These are phyloP conservation scores for Scalesia atractyloides DNA, from an alignment of 129 eudicot genomes.

Conservation along the genomic window DNA sequence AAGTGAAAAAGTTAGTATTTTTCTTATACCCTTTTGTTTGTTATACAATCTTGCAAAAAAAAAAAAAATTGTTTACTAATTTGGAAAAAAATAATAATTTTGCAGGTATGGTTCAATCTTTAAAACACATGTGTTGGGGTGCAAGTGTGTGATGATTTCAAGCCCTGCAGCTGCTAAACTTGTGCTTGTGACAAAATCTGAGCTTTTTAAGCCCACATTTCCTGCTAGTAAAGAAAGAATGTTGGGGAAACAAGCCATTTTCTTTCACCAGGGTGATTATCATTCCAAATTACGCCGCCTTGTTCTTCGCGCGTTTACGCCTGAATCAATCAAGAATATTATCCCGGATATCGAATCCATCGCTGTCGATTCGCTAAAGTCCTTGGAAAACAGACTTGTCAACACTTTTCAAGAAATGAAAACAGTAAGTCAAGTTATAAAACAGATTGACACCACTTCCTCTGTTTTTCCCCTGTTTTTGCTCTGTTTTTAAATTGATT, in stretches of 20 bases:
- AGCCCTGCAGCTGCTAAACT: conserved; percentile 88
- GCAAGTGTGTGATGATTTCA: conserved; percentile 90
- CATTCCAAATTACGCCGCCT: conserved; percentile 75
- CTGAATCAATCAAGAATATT: conserved; percentile 65
- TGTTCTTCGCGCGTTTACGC: conserved; percentile 90
- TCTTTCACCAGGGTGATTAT: conserved; percentile 92
- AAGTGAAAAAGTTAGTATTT: conserved; percentile 73
- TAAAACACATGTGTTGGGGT: conserved; percentile 89
- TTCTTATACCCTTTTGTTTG: not conserved
- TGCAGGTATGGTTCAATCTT: conserved; percentile 90
- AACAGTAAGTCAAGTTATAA: conserved; percentile 47
- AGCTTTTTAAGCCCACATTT: conserved; percentile 93
- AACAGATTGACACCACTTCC: not conserved
- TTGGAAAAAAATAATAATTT: not conserved
- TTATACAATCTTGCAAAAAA: not conserved
- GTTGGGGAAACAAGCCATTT: conserved; percentile 95
- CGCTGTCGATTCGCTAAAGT: conserved; percentile 45
- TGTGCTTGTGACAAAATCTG: conserved; percentile 69
- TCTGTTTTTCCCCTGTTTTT: conserved; percentile 3
- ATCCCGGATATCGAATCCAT: conserved; percentile 67
- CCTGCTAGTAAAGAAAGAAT: conserved; percentile 98
- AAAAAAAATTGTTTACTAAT: not conserved
- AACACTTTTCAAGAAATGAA: conserved; percentile 96
- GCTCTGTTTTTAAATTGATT: conserved; percentile 17
- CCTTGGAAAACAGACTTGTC: conserved; percentile 59